A percentile compares a stretch with the other conserved stretches of the same genome.
phyloP scores from a whole-genome alignment of 306 rosid species.

The Cicer judaicum region DNA sequence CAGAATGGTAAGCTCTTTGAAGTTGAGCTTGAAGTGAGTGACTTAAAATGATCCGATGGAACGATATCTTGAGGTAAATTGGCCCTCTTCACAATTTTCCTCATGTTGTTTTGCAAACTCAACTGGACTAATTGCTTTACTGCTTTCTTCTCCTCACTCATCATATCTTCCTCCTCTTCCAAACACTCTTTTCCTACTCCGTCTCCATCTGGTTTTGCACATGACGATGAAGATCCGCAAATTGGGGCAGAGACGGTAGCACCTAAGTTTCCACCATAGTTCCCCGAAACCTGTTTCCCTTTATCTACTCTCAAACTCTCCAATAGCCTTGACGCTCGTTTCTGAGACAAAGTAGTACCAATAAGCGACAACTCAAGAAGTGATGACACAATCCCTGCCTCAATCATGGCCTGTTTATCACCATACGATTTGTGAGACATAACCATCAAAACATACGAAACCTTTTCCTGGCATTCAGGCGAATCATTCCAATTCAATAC shows the following conservation, averaged over 20 bases:
- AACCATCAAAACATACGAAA: constrained; percentile 81
- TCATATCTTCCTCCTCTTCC: constrained; percentile 72
- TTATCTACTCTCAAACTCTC: constrained; percentile 79
- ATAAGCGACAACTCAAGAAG: constrained; percentile 87
- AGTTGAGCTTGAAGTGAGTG: constrained; percentile 81
- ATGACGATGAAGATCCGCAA: constrained; percentile 68
- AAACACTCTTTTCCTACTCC: constrained; percentile 51
- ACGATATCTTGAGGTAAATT: constrained; percentile 89
- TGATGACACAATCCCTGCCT: constrained; percentile 79
- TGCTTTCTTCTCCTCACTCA: constrained; percentile 93
- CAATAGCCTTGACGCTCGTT: constrained; percentile 92
- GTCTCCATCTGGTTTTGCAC: constrained; percentile 50
- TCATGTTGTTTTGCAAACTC: constrained; percentile 95
- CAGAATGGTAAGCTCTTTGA: constrained; percentile 96
- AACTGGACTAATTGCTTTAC: constrained; percentile 89
- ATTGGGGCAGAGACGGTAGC: constrained; percentile 81
- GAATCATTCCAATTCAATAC: constrained; percentile 88
- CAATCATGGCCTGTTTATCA: constrained; percentile 90
- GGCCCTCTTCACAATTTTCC: constrained; percentile 88
- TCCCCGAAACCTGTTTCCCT: constrained; percentile 73
- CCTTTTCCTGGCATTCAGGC: constrained; percentile 89
- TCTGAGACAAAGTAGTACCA: constrained; percentile 92
- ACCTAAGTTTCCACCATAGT: constrained; percentile 60
- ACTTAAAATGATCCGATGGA: constrained; percentile 87
- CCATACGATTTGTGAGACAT: constrained; percentile 88